phyloP scores from a whole-genome alignment of 768 basidiomycete species.

The Leucocoprinus leucothites region DNA sequence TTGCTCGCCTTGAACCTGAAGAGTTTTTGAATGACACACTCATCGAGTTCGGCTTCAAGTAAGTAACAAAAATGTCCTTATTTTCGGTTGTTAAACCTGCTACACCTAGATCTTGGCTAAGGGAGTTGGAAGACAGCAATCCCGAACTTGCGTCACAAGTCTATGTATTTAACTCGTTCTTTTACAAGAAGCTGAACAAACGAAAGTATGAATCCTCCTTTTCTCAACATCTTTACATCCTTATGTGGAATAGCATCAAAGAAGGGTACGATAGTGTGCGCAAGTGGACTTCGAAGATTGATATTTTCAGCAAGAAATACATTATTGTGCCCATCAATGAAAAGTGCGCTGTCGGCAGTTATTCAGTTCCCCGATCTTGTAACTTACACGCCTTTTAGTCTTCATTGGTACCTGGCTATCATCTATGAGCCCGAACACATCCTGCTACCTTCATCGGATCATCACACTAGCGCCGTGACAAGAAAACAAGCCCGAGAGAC shows the following conservation, averaged over 20 bases:
- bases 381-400: slow-evolving; percentile 37
- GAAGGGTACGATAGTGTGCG: slow-evolving; percentile 81
- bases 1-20: slow-evolving; percentile 66
- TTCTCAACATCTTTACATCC: not conserved
- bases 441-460: slow-evolving; percentile 25
- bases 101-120: slow-evolving; percentile 64
- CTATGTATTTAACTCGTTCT: slow-evolving; percentile 96
- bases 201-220: slow-evolving; percentile 45
- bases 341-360: slow-evolving; percentile 47
- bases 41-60: slow-evolving; percentile 96
- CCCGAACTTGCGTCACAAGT: slow-evolving; percentile 69
- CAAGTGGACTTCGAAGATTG: slow-evolving; percentile 91
- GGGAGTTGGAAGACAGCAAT: slow-evolving; percentile 47
- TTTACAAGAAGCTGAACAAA: slow-evolving; percentile 89
- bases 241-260: slow-evolving; percentile 32
- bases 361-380: not conserved
- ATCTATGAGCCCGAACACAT: slow-evolving; percentile 79
- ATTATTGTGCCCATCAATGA: slow-evolving; percentile 97
- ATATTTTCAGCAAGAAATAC: slow-evolving; percentile 89
- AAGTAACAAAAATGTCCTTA: slow-evolving; percentile 22
- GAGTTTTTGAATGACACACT: slow-evolving; percentile 96
- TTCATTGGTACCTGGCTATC: slow-evolving; percentile 97
- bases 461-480: slow-evolving; percentile 6
- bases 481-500: slow-evolving; percentile 20
- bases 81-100: too few relatives aligned